Evolutionary conservation across 164 flowering plant genomes (phyloP), one percentile per base, ranked within the genome.

Genomic region (Kingdonia uniflora): DNA sequence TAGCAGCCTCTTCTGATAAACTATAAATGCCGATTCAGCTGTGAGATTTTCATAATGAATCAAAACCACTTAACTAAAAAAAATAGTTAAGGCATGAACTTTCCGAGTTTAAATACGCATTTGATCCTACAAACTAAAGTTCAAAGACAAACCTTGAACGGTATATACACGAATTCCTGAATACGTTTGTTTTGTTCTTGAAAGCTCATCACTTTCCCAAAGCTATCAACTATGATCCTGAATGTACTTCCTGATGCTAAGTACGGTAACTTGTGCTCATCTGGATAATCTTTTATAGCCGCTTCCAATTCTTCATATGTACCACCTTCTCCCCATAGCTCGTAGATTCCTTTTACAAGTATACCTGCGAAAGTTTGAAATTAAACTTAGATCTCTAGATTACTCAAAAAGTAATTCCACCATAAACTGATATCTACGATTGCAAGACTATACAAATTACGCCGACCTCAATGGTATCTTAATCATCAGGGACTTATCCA

Each of bases 261-360:
- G 70, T 74, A 92, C 13, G 94, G 95, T 49, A 70, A 59, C 69
- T 81, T 86, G 42, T 73, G 57, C 13, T 84, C 94, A 56, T 88
- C 95, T 10, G 95, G 89, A 60, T 75, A 84, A 44, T 52, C 54
- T 62, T 59, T 76, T 19, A 88, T 63, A 24, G 85, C 74, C 62
- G 71, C 85, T 71, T 84, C 88, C 54, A 88, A 67, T 52, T 88
- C 95, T 67, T 86, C 91, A 68, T 78, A 78, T 69, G 55, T 72
- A 55, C 69, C 65, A 44, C 95, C 99, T 77, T 88, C 85, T 38
- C 99, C 99, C 99, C 99, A 92, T n/a, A 88, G 71, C 63, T 92
- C 95, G 75, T 86, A 92, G 19, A 92, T 81, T 42, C 99, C 99
- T 68, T 92, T 92, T 38, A 92, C 89, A 55, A 92, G 89, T 59